Evolutionary conservation across 2,329 filamentous ascomycete genomes (phyloP), one percentile per base, ranked within the genome.

Genomic region (Chaetomiaceae sp.): DNA sequence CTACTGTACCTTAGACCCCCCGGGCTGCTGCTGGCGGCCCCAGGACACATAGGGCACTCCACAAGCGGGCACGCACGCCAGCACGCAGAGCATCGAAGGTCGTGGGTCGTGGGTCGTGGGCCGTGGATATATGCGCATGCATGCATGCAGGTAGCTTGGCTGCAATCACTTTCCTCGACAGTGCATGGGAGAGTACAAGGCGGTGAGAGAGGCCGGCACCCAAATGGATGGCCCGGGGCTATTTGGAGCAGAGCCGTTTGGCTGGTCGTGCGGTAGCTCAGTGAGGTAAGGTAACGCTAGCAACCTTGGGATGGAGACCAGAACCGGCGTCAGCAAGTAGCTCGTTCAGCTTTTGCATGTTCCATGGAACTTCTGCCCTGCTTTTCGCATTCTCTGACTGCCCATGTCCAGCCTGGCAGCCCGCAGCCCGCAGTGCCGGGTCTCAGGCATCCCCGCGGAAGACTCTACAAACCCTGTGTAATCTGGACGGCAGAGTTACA

Each of bases 61-160:
- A 43, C 37, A 14, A 43, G 36, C 42, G 44, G 49, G 38, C 33
- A 36, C 25, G 9, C 9, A 41, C 36, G 43, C 46, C 30, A 56
- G 49, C 53, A 46, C 13, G 46, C 44, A 51, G 40, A 42, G 30
- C n/a, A n/a, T n/a, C n/a, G n/a, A n/a, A n/a, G n/a, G n/a, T n/a
- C n/a, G n/a, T n/a, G n/a, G n/a, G n/a, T n/a, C n/a, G n/a, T n/a
- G n/a, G n/a, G n/a, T n/a, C n/a, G 42, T 30, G 48, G 48, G 40
- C 34, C 48, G 46, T 53, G 56, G 53, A 48, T 48, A 43, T 48
- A 41, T 54, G 50, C 44, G 44, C 30, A 20, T 51, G 55, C 55
- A 59, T 59, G 57, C 52, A 55, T 57, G 52, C 55, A 59, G 57
- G 57, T 50, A 55, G 53, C 37, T 37, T 21, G 20, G 46, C 48